phyloP scores from a whole-genome alignment of 106 monocot species.

The Apostasia ramifera region DNA sequence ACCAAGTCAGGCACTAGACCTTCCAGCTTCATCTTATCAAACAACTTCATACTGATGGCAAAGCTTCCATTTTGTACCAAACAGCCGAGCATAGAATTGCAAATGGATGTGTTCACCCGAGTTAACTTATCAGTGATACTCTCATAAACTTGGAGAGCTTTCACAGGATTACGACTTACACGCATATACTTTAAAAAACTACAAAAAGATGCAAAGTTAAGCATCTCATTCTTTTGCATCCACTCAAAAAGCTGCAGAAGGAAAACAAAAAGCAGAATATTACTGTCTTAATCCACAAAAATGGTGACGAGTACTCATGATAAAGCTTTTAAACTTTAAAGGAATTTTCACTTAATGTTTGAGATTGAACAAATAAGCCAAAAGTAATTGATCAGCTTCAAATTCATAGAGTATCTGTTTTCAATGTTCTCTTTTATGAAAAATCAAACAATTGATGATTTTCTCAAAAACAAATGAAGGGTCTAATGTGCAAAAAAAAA shows the following conservation, averaged over 20 bases:
- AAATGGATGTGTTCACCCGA: constrained; percentile 56
- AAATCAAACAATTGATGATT: too few relatives aligned
- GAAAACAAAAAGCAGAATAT: constrained; percentile 3
- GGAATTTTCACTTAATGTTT: neutral
- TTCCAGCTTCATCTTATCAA: constrained; percentile 74
- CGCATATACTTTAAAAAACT: constrained; percentile 89
- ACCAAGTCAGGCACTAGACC: constrained; percentile 68
- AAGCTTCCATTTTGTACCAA: constrained; percentile 63
- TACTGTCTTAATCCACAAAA: constrained; percentile 2
- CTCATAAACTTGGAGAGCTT: constrained; percentile 70
- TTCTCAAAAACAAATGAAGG: too few relatives aligned
- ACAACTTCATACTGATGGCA: constrained; percentile 66
- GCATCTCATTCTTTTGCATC: constrained; percentile 59
- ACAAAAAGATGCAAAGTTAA: constrained; percentile 79
- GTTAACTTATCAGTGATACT: constrained; percentile 46
- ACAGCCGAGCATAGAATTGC: constrained; percentile 84
- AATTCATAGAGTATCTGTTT: too few relatives aligned
- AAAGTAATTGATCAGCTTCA: neutral
- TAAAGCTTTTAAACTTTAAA: neutral
- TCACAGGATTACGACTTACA: constrained; percentile 50
- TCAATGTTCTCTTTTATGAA: too few relatives aligned
- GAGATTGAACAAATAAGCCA: neutral
- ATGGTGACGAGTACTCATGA: neutral
- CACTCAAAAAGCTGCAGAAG: constrained; percentile 76
- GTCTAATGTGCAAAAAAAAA: too few relatives aligned